Percentiles rank a stretch among this genome's conserved stretches.
Evolutionary conservation across 345 rosid species (phyloP).

Genomic region (Salix caprea): DNA sequence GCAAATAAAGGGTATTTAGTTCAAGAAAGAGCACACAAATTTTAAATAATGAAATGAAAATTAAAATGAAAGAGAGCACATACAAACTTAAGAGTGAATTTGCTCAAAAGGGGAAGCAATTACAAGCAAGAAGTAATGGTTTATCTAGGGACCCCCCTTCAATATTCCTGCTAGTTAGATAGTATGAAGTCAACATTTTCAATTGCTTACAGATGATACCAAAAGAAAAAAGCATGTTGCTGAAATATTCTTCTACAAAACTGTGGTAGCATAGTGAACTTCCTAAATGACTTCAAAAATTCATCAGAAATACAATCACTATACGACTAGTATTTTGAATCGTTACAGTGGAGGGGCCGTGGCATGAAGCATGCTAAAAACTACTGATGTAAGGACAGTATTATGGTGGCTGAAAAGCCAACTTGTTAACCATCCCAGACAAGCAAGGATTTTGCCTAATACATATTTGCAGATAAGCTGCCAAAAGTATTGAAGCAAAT

Average conservation of each 20-base stretch:
- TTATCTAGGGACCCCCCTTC: not conserved
- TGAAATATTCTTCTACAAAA: not conserved
- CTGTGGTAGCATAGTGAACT: not conserved
- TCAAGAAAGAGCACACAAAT: not conserved
- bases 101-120: not conserved
- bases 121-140: not conserved
- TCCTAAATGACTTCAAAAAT: not conserved
- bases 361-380: not conserved
- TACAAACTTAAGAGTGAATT: not conserved
- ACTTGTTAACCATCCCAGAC: not conserved
- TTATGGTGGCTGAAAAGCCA: not conserved
- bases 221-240: not conserved
- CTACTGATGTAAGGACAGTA: not conserved
- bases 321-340: not conserved
- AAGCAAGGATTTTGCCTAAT: not conserved
- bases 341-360: not conserved
- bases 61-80: not conserved
- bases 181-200: not conserved
- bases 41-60: not conserved
- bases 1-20: slow-evolving; percentile 15
- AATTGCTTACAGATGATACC: not conserved
- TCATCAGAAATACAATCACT: not conserved
- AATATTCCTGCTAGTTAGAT: not conserved
- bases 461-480: not conserved
- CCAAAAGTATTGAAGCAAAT: not conserved